phyloP scores from a whole-genome alignment of 495 filamentous ascomycete species.

The Penicillium pancosmium region DNA sequence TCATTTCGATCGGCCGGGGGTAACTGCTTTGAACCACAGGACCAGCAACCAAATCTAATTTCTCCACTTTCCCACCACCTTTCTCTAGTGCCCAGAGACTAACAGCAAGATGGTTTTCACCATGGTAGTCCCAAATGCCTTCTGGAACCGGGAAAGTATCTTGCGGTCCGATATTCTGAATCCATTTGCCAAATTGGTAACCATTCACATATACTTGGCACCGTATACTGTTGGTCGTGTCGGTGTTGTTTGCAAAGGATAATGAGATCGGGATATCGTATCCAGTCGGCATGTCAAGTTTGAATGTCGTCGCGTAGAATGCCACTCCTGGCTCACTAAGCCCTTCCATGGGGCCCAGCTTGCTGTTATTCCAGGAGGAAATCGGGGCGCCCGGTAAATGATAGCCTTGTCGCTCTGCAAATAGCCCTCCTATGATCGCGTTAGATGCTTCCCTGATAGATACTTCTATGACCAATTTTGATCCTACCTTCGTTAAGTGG shows the following conservation, averaged over 20 bases:
- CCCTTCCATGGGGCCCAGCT: no score
- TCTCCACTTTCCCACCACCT: constrained; percentile 1
- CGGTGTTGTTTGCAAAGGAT: no score
- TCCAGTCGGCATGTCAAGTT: constrained; percentile 52
- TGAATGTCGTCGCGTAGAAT: constrained; percentile 53
- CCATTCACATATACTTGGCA: constrained; percentile 68
- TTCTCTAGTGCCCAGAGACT: constrained; percentile 60
- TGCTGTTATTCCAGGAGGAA: neutral
- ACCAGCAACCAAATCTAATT: constrained; percentile 1
- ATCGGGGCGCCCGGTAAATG: constrained; percentile 60
- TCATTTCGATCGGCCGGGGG: constrained; percentile 7
- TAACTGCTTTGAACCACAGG: constrained; percentile 6
- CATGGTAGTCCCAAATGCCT: constrained; percentile 64
- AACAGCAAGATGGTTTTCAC: constrained; percentile 56
- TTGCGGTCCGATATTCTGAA: constrained; percentile 66
- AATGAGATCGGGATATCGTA: constrained; percentile 56
- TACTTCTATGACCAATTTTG: no score
- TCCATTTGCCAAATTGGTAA: constrained; percentile 69
- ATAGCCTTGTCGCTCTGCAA: constrained; percentile 64
- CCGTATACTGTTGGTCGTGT: constrained; percentile 19
- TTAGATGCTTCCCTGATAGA: no score
- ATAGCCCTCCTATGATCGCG: constrained; percentile 31
- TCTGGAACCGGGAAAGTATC: constrained; percentile 61
- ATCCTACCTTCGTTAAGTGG: constrained; percentile 70
- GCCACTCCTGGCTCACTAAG: constrained; percentile 30